Evolutionary conservation across 257 asterid genomes (phyloP).

Genomic region (Henckelia pumila): DNA sequence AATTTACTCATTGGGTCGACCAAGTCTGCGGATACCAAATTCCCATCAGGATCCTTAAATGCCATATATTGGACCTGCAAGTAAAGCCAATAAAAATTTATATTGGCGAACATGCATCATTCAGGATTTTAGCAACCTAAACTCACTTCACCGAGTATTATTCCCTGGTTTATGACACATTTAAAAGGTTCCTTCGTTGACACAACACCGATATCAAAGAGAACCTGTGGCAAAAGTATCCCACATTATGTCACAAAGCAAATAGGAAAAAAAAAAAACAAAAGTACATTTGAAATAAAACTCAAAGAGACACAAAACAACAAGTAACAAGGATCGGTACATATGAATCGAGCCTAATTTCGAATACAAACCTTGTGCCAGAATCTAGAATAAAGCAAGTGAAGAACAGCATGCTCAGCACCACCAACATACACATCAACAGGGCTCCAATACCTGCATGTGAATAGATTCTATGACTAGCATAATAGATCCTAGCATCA

Average conservation of each 20-base stretch:
- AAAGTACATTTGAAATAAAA: conserved; percentile 3
- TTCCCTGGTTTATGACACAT: conserved; percentile 98
- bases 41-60: conserved; percentile 71
- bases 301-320: conserved; percentile 6
- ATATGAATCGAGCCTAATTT: conserved; percentile 7
- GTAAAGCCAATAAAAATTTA: conserved; percentile 33
- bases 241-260: conserved; percentile 13
- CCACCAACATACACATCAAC: conserved; percentile 98
- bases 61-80: conserved; percentile 84
- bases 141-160: conserved; percentile 96
- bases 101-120: conserved; percentile 20
- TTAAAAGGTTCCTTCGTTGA: conserved; percentile 92
- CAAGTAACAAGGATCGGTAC: conserved; percentile 4
- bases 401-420: conserved; percentile 99
- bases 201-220: conserved; percentile 83
- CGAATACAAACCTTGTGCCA: conserved; percentile 89
- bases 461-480: conserved; percentile 18
- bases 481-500: conserved; percentile 19
- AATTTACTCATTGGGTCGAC: conserved; percentile 42
- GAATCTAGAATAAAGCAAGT: conserved; percentile 96
- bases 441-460: conserved; percentile 92
- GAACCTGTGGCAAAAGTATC: conserved; percentile 61
- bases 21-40: conserved; percentile 74
- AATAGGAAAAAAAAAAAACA: not conserved
- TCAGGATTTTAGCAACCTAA: conserved; percentile 21